Conservation (phyloP, 768 basidiomycete genomes). For the Lactarius tabidus region DNA sequence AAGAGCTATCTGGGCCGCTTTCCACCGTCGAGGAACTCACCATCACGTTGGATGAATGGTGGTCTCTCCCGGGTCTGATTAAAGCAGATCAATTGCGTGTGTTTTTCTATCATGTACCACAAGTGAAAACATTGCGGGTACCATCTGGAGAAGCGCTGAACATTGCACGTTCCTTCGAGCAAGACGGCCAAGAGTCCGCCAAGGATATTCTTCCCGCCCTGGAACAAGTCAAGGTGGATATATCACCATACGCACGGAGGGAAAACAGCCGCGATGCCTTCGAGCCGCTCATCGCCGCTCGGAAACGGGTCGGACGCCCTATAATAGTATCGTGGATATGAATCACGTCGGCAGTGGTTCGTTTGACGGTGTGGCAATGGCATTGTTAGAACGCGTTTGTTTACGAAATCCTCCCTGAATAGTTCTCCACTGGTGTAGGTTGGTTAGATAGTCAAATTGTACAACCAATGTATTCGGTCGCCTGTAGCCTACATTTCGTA, state of each 20-base stretch:
- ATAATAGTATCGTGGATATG: neutral
- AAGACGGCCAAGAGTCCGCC: neutral
- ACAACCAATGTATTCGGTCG: too few species aligned
- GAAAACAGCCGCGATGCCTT: neutral
- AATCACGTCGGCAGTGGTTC: too few species aligned
- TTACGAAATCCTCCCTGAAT: neutral
- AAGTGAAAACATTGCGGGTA: neutral
- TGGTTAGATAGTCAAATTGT: too few species aligned
- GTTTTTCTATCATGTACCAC: neutral
- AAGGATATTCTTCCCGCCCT: neutral
- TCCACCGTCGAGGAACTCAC: neutral
- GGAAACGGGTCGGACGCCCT: neutral
- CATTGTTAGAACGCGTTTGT: neutral
- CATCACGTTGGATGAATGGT: neutral
- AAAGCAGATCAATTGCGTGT: neutral
- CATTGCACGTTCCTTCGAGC: neutral
- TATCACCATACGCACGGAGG: too few species aligned
- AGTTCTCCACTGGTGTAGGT: too few species aligned
- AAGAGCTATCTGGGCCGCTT: neutral
- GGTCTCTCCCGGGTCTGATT: fast-evolving
- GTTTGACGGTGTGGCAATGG: neutral
- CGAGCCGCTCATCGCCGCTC: neutral
- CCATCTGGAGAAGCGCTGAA: too few species aligned
- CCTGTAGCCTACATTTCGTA: too few species aligned
- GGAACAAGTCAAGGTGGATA: neutral